phyloP scores from a whole-genome alignment of 2,329 filamentous ascomycete species.

The Microcyclospora pomicola region DNA sequence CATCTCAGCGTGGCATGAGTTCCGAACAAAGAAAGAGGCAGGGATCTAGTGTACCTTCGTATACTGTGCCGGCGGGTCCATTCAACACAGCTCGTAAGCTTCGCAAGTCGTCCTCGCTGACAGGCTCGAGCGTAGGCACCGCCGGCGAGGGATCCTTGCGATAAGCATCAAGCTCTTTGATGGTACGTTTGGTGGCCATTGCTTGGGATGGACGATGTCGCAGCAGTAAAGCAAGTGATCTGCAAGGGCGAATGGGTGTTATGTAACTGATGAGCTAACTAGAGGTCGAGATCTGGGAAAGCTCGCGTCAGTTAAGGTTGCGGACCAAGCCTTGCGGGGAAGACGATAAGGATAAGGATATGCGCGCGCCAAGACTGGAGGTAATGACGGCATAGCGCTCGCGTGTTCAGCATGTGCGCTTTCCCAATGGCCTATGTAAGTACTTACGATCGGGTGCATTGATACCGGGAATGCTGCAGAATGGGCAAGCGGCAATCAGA shows the following conservation, averaged over 20 bases:
- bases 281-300: slow-evolving; percentile 1
- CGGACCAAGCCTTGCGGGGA: too few species aligned
- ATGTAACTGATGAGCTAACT: slow-evolving; percentile 1
- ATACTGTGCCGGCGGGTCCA: slow-evolving; percentile 44
- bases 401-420: too few species aligned
- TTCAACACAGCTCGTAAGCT: slow-evolving; percentile 48
- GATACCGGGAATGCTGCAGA: too few species aligned
- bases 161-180: slow-evolving; percentile 48
- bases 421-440: too few species aligned
- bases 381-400: too few species aligned
- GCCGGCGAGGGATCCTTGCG: slow-evolving; percentile 42
- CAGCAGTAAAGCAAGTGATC: too few species aligned
- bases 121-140: slow-evolving; percentile 42
- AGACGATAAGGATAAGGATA: too few species aligned
- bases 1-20: background rate
- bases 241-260: background rate
- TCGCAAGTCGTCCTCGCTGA: slow-evolving; percentile 43
- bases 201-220: too few species aligned
- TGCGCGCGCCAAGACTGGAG: too few species aligned
- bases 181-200: slow-evolving; percentile 41
- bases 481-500: too few species aligned
- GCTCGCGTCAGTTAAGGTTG: too few species aligned
- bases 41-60: slow-evolving; percentile 36
- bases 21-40: background rate
- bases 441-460: too few species aligned